Conservation (phyloP, 371 early-diverging fungal genomes). For the Syncephalastrum monosporum region DNA sequence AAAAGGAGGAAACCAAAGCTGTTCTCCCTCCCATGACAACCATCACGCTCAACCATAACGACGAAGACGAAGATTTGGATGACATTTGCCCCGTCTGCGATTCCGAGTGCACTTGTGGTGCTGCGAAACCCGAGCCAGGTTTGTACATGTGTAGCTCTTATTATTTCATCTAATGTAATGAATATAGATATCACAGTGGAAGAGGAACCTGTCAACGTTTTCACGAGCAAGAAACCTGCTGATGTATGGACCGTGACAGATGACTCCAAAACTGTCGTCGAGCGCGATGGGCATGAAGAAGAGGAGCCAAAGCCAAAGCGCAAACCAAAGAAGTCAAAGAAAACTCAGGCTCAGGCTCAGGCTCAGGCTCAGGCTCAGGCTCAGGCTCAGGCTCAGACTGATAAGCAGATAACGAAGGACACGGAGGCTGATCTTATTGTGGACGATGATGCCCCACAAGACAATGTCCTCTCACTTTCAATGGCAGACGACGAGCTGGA, state of each 20-base stretch:
- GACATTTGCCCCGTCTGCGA: conserved; percentile 66
- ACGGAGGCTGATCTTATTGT: conserved; percentile 22
- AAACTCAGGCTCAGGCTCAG: background rate
- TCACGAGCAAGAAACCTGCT: conserved; percentile 3
- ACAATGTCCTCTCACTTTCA: background rate
- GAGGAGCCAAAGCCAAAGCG: conserved; percentile 10
- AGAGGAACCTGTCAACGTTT: too few species aligned
- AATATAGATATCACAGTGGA: too few species aligned
- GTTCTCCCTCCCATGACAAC: background rate
- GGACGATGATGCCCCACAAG: conserved; percentile 23
- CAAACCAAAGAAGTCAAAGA: conserved; percentile 17
- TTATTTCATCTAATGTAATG: background rate
- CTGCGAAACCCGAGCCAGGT: conserved; percentile 7
- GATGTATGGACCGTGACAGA: conserved; percentile 17
- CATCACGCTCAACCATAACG: background rate
- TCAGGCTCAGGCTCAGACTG: background rate
- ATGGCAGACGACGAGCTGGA: conserved; percentile 10
- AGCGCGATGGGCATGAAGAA: conserved; percentile 13
- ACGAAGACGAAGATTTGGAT: conserved; percentile 44
- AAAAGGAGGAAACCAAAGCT: background rate
- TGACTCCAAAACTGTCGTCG: conserved; percentile 14
- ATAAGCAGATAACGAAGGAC: conserved; percentile 3
- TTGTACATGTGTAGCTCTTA: background rate
- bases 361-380: background rate
- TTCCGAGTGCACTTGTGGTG: conserved; percentile 59